Conservation (phyloP, 1,139 yeast species). For the Chernovozyma aurita region DNA sequence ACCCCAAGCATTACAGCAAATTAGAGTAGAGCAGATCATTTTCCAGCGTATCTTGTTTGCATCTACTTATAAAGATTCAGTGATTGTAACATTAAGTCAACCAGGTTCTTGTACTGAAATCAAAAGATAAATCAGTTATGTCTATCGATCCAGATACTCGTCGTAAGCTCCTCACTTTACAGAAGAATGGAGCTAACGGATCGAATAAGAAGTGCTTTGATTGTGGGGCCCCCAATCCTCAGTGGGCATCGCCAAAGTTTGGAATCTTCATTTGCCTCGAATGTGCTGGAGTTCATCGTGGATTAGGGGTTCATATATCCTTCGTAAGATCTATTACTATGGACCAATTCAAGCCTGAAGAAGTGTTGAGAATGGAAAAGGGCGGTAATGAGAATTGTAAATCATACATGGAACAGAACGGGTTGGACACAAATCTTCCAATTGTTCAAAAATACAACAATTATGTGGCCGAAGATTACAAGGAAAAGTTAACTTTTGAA, state of each 20-base stretch:
- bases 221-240: constrained; percentile 93
- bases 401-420: constrained; percentile 64
- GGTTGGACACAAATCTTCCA: constrained; percentile 62
- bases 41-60: no score
- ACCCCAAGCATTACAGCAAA: no score
- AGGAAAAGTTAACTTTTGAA: constrained; percentile 69
- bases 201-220: constrained; percentile 89
- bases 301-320: constrained; percentile 93
- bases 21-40: no score
- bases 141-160: constrained; percentile 89
- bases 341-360: constrained; percentile 96
- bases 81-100: no score
- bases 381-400: constrained; percentile 88
- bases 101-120: no score
- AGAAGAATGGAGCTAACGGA: constrained; percentile 71
- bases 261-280: constrained; percentile 95
- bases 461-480: constrained; percentile 91
- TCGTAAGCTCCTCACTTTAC: constrained; percentile 73
- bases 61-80: no score
- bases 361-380: constrained; percentile 82
- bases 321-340: constrained; percentile 94
- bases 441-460: constrained; percentile 79
- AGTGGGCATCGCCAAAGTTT: constrained; percentile 98
- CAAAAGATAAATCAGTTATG: constrained; percentile 37
- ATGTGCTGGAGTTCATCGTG: constrained; percentile 96